Conservation (phyloP, 108 stramenopile species). For the Cyclotella baltica region DNA sequence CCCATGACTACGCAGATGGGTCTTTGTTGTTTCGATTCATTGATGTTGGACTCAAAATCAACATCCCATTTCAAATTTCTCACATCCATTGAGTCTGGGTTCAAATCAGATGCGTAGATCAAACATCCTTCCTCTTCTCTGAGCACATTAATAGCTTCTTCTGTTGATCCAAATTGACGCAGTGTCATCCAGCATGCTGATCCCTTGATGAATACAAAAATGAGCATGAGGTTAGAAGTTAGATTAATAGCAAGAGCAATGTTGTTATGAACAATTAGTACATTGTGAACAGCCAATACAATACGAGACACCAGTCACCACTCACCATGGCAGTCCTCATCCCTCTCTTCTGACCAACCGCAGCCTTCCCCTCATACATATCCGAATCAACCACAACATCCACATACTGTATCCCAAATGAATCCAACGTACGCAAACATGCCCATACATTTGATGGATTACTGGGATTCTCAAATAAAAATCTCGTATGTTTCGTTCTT, state of each 20-base stretch:
- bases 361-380: conserved; percentile 71
- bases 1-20: conserved; percentile 91
- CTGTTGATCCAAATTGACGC: conserved; percentile 40
- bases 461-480: conserved; percentile 93
- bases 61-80: conserved; percentile 78
- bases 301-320: too few species aligned
- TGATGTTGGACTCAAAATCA: conserved; percentile 14
- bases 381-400: conserved; percentile 73
- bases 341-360: conserved; percentile 73
- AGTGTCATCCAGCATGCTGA: conserved; percentile 50
- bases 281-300: conserved; percentile 30
- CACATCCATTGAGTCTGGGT: conserved; percentile 72
- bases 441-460: conserved; percentile 97
- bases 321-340: conserved; percentile 81
- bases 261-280: too few species aligned
- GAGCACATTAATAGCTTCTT: conserved; percentile 40
- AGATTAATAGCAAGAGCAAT: too few species aligned
- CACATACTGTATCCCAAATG: conserved; percentile 85
- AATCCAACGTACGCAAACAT: conserved; percentile 92
- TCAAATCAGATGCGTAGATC: conserved; percentile 76
- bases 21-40: conserved; percentile 30
- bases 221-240: not conserved
- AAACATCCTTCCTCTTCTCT: conserved; percentile 61
- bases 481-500: conserved; percentile 66
- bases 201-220: conserved; percentile 14